These are phyloP conservation scores for Tricharina praecox DNA, from an alignment of 495 filamentous ascomycete genomes.

Conservation along the genomic window DNA sequence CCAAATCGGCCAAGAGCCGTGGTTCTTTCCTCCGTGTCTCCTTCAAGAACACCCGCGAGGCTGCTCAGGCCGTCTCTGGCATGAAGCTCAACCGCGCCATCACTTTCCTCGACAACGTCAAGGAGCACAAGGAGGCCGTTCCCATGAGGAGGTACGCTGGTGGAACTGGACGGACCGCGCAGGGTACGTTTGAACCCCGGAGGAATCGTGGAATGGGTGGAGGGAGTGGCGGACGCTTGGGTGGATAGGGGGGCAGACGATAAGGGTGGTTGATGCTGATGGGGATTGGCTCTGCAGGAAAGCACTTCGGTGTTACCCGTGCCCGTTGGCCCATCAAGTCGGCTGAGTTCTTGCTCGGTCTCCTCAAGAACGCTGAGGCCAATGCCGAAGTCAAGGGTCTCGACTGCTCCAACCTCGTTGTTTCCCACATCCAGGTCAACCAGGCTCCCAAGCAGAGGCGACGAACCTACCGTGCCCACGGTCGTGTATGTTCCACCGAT, in stretches of 20 bases:
- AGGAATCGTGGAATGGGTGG: background rate
- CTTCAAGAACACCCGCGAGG: constrained; percentile 99
- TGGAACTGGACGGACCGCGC: constrained; percentile 77
- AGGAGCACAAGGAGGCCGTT: constrained; percentile 84
- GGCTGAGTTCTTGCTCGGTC: constrained; percentile 86
- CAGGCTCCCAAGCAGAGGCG: constrained; percentile 96
- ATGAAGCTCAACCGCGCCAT: constrained; percentile 94
- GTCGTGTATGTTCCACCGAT: constrained; percentile 60
- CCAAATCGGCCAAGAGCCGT: constrained; percentile 90
- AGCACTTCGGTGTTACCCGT: constrained; percentile 90
- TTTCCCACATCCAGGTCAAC: constrained; percentile 99
- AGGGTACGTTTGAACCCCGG: constrained; percentile 55
- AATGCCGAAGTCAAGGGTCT: constrained; percentile 99
- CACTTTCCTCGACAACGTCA: constrained; percentile 90
- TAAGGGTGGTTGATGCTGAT: constrained; percentile 7
- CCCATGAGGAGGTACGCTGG: constrained; percentile 93
- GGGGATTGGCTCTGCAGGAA: constrained; percentile 43
- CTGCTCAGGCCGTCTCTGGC: constrained; percentile 95
- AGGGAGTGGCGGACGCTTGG: background rate
- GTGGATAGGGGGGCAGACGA: background rate
- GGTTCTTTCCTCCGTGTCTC: constrained; percentile 96
- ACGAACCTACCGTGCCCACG: constrained; percentile 97
- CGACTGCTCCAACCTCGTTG: constrained; percentile 84
- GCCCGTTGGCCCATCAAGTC: constrained; percentile 99
- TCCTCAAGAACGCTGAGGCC: constrained; percentile 97